A percentile compares a stretch with the other conserved stretches of the same genome.
phyloP scores from a whole-genome alignment of 495 filamentous ascomycete genomes.

The Articulospora tetracladia region DNA sequence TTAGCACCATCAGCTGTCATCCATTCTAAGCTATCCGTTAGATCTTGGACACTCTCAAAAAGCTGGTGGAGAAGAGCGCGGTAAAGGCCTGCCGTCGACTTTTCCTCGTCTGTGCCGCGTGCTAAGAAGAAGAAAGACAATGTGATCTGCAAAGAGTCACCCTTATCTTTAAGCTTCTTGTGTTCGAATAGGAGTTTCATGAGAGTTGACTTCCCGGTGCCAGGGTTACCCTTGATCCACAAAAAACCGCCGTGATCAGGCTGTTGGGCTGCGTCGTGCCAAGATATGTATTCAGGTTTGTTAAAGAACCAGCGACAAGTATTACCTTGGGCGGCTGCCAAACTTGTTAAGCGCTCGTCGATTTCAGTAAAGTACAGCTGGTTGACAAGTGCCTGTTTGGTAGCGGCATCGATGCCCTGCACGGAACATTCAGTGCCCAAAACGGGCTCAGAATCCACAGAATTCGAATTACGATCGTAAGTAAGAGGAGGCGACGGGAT shows the following conservation, averaged over 20 bases:
- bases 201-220: conserved; percentile 41
- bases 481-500: conserved; percentile 14
- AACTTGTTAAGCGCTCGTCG: conserved; percentile 27
- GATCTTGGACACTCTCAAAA: conserved; percentile 19
- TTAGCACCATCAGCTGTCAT: conserved; percentile 18
- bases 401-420: conserved; percentile 15
- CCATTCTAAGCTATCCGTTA: conserved; percentile 18
- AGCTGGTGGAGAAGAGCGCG: conserved; percentile 34
- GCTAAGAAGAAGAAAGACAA: conserved; percentile 40
- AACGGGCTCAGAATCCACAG: conserved; percentile 10
- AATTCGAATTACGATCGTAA: conserved; percentile 10
- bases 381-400: conserved; percentile 10
- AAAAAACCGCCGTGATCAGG: conserved; percentile 32
- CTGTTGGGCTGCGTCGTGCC: conserved; percentile 27
- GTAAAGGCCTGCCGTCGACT: conserved; percentile 28
- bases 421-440: conserved; percentile 10
- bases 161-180: conserved; percentile 14
- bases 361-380: conserved; percentile 30
- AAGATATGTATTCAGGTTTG: conserved; percentile 28
- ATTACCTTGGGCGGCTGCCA: conserved; percentile 25
- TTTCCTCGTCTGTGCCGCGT: conserved; percentile 30
- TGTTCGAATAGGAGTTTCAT: conserved; percentile 33
- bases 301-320: conserved; percentile 35
- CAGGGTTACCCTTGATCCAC: conserved; percentile 41
- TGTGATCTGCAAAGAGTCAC: conserved; percentile 18